Evolutionary conservation across 345 rosid genomes (phyloP).

Genomic region (Populus ilicifolia): DNA sequence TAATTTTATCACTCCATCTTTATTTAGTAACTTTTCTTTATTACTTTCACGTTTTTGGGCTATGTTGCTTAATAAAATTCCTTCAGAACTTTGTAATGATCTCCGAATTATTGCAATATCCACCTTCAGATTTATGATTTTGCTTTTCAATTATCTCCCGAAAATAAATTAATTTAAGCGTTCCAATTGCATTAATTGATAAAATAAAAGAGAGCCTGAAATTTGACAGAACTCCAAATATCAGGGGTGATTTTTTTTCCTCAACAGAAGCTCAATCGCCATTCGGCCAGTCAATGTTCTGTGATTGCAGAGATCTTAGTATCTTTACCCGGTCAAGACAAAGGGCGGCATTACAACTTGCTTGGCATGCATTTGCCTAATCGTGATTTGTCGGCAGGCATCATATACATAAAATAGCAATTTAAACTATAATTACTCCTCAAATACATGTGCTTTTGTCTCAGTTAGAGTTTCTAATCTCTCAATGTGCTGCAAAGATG

Average conservation of each 20-base stretch:
- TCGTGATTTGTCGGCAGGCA: no score
- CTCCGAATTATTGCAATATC: neutral
- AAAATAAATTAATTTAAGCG: neutral
- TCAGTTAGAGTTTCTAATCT: neutral
- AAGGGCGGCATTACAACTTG: neutral
- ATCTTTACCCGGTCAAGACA: no score
- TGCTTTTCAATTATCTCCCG: neutral
- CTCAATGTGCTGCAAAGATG: neutral
- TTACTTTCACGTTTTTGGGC: neutral
- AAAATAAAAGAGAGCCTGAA: neutral
- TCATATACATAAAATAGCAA: neutral
- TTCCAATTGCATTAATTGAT: neutral
- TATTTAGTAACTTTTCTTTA: neutral
- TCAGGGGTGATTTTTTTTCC: neutral
- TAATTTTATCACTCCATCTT: no score
- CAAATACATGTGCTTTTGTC: neutral
- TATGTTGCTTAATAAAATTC: neutral
- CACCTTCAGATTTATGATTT: neutral
- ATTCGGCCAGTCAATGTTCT: neutral
- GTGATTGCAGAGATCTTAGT: neutral
- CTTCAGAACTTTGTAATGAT: neutral
- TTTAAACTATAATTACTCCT: neutral
- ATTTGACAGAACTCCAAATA: neutral
- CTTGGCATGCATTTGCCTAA: neutral
- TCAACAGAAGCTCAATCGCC: neutral